Conservation (phyloP, 768 basidiomycete species). For the Lactarius deliciosus region DNA sequence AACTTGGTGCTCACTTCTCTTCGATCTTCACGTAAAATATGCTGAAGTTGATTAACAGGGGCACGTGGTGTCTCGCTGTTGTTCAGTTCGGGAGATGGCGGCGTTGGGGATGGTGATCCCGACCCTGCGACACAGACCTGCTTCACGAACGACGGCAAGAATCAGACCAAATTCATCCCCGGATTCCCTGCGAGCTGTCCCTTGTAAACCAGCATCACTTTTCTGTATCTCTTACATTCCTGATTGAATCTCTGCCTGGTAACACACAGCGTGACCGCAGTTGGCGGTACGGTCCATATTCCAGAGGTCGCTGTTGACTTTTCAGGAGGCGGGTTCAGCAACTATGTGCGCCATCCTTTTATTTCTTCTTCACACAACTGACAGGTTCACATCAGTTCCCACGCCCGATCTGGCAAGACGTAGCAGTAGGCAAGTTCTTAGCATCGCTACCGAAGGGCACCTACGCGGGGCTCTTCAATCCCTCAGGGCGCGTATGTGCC, state of each 20-base stretch:
- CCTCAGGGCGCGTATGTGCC: constrained; percentile 49
- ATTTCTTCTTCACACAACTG: background rate
- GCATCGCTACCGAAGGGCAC: constrained; percentile 43
- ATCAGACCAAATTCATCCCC: constrained; percentile 50
- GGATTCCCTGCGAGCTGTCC: constrained; percentile 60
- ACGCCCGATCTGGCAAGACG: constrained; percentile 53
- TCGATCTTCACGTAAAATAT: background rate
- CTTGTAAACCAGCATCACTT: constrained; percentile 31
- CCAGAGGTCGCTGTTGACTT: constrained; percentile 61
- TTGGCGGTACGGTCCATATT: constrained; percentile 59
- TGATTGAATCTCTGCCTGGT: background rate
- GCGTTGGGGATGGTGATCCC: constrained; percentile 62
- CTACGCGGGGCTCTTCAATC: constrained; percentile 57
- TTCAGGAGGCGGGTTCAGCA: constrained; percentile 75
- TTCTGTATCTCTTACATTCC: background rate
- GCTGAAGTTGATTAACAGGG: constrained; percentile 39
- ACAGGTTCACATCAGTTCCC: constrained; percentile 40
- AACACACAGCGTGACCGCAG: constrained; percentile 56
- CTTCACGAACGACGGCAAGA: constrained; percentile 56
- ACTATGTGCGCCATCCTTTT: constrained; percentile 49
- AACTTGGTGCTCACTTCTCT: constrained; percentile 46
- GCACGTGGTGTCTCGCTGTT: constrained; percentile 64
- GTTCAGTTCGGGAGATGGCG: constrained; percentile 66
- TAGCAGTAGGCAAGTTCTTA: constrained; percentile 45
- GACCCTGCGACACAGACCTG: constrained; percentile 57